Conservation (phyloP, 495 filamentous ascomycete genomes). For the Physcia stellaris region DNA sequence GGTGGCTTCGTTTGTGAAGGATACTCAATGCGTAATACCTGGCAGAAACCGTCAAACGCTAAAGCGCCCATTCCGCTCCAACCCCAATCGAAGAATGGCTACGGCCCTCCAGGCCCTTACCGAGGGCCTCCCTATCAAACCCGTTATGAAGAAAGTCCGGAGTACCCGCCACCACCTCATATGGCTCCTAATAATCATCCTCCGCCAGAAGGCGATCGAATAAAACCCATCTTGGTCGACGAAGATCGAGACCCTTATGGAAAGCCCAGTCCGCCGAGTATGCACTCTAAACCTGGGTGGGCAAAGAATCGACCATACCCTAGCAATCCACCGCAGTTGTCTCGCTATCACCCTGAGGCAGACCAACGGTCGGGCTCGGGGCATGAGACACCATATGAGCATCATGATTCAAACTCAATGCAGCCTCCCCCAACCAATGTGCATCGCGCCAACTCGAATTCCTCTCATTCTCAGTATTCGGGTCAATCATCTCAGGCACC, state of each 20-base stretch:
- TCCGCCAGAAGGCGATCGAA: constrained; percentile 13
- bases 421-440: constrained; percentile 24
- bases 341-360: constrained; percentile 13
- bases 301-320: constrained; percentile 16
- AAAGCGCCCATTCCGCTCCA: constrained; percentile 65
- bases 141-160: constrained; percentile 17
- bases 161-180: constrained; percentile 17
- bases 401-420: constrained; percentile 25
- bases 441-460: constrained; percentile 22
- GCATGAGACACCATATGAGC: constrained; percentile 13
- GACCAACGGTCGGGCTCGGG: constrained; percentile 13
- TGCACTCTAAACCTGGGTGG: constrained; percentile 12
- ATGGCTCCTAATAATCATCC: constrained; percentile 16
- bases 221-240: constrained; percentile 15
- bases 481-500: constrained; percentile 11
- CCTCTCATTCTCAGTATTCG: constrained; percentile 17
- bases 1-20: constrained; percentile 89
- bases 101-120: constrained; percentile 23
- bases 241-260: constrained; percentile 16
- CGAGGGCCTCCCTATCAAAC: constrained; percentile 12
- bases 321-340: constrained; percentile 16
- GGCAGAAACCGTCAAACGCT: constrained; percentile 48
- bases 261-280: constrained; percentile 12
- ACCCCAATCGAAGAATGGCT: constrained; percentile 74
- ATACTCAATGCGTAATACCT: constrained; percentile 68